Base-by-base conservation (phyloP, 2,329 filamentous ascomycete genomes). In the Fusarium coffeatum region DNA sequence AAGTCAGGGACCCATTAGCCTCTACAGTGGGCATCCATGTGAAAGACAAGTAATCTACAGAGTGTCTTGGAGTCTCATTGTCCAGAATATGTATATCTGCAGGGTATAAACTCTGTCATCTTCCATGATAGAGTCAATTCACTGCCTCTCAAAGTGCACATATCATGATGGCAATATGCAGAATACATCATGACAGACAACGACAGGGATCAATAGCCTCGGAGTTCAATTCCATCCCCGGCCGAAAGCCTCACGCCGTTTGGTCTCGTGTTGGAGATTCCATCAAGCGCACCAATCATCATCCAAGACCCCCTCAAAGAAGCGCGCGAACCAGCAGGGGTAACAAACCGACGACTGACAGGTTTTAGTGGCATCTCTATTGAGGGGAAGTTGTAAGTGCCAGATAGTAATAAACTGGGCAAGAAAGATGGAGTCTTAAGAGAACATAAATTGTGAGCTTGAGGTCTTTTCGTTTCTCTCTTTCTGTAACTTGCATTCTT, bases 191-290 rank as follows among this genome's bases (percentile, higher is more conserved):
- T 37, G 34, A 37, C 34, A 37, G 34, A 6, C 6, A n/a, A 37
- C 6, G 34, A 50, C 49, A 53, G 11, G 49, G 49, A 28, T 53
- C 23, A 20, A 53, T 63, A 55, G 48, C 42, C 32, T 55, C 58
- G 58, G 47, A 40, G n/a, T 27, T 43, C 32, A 43, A 48, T 47
- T 49, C 18, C 43, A 22, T 18, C 40, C 51, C 60, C 55, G 53
- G 65, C 56, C 54, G 48, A 54, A 40, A 45, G n/a, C 13, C 62
- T 57, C 62, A 62, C 58, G 47, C 51, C 20, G 62, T 23, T n/a
- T 37, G 16, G 61, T 69, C 68, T 71, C 69, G 57, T 71, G 67
- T 68, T 30, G 50, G 32, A 40, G 40, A 49, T 53, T 42, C 18
- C 28, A 15, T 16, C 37, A 58, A 58, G 55, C 55, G 55, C 55